Evolutionary conservation across 1,284 basidiomycete species (phyloP).

Genomic region (Fomes fomentarius): DNA sequence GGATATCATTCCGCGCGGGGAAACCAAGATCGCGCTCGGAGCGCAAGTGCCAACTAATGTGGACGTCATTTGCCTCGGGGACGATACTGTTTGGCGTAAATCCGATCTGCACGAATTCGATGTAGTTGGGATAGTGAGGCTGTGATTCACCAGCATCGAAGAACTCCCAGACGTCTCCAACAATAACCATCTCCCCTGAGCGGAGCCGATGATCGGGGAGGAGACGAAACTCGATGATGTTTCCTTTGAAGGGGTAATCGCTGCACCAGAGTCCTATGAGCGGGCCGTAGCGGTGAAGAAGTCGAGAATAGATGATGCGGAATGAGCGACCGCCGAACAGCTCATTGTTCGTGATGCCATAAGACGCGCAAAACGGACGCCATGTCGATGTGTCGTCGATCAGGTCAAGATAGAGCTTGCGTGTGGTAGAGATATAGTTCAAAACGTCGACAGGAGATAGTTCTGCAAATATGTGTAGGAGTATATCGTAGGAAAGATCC

Average conservation of each 20-base stretch:
- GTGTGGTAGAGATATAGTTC: constrained; percentile 14
- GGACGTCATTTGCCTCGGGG: constrained; percentile 14
- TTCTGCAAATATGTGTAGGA: constrained; percentile 16
- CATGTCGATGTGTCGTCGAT: constrained; percentile 25
- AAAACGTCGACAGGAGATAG: constrained; percentile 22
- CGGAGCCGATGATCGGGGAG: constrained; percentile 13
- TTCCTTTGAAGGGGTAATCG: constrained; percentile 28
- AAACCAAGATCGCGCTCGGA: constrained; percentile 13
- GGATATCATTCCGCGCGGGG: constrained; percentile 9
- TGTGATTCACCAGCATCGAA: not conserved
- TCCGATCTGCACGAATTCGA: constrained; percentile 24
- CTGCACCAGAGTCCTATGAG: constrained; percentile 30
- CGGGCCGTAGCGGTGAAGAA: constrained; percentile 26
- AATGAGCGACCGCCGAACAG: constrained; percentile 21
- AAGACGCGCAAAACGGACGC: constrained; percentile 21
- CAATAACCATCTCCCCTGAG: constrained; percentile 17
- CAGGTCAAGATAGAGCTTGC: constrained; percentile 16
- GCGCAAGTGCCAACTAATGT: constrained; percentile 21
- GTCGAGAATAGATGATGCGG: constrained; percentile 22
- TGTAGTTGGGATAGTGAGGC: constrained; percentile 17
- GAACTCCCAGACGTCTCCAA: constrained; percentile 30
- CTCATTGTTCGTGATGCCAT: constrained; percentile 16
- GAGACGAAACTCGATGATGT: constrained; percentile 27
- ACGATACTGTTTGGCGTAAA: constrained; percentile 15
- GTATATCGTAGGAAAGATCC: constrained; percentile 28